Base-by-base conservation (phyloP, 2,329 filamentous ascomycete species). In the Pleomassaria siparia region DNA sequence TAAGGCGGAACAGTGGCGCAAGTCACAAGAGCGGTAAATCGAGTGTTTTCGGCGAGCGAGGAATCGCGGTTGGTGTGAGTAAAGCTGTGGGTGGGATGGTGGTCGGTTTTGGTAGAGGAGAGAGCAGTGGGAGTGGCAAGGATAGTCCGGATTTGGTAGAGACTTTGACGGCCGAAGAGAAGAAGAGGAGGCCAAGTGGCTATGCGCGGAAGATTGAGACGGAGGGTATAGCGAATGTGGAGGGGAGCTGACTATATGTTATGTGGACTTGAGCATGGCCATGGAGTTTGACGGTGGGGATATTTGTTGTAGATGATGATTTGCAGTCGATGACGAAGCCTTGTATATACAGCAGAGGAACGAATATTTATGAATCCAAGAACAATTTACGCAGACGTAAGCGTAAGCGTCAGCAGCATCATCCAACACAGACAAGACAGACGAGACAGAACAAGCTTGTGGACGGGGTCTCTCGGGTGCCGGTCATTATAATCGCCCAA, bases 81-180 rank as follows among this genome's bases (percentile, higher is more conserved):
- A 67, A 55, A 49, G 58, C 67, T 8, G 60, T 70, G 2, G 68
- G 62, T 47, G 67, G 56, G 1, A 40, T 71, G 21, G 55, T 62
- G 2, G 54, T 51, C 1, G 62, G 53, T 0, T 47, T 65, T 11
- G 67, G 63, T 8, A 53, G 48, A 30, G 58, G 58, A 0, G 59
- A 58, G 50, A 57, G 55, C 8, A 62, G 53, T 16, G 54, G 52
- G 12, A 48, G 52, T 44, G 49, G 37, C 6, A 53, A 43, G 22
- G 49, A 55, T n/a, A 49, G 47, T 7, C 54, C 54, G 3, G 47
- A 15, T 3, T 33, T 49, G 5, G 35, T 39, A 25, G 35, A n/a
- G 41, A 33, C 15, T 43, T 24, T 35, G n/a, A 42, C 12, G 12
- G 54, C 46, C 8, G 53, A 43, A 16, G 46, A 46, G 40, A 53